Percentiles rank a stretch among this genome's conserved stretches.
Conservation (phyloP, 1,284 basidiomycete species). For the Irpex rosettiformis region DNA sequence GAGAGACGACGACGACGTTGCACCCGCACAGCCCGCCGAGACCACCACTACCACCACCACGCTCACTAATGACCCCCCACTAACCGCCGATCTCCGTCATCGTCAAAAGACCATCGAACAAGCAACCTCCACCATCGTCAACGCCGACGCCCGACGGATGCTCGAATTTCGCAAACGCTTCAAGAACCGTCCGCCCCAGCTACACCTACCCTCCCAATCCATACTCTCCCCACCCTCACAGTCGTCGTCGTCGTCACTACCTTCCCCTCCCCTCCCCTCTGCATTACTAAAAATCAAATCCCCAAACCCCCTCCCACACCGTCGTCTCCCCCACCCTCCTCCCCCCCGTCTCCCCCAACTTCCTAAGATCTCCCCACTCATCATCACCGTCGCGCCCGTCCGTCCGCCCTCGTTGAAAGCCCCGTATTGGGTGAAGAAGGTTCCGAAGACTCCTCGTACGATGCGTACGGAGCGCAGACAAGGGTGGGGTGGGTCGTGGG, state of each 20-base stretch:
- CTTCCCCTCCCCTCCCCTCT: conserved; percentile 8
- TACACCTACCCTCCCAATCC: conserved; percentile 3
- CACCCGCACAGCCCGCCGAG: not conserved
- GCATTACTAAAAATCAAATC: not conserved
- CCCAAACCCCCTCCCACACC: too few species aligned
- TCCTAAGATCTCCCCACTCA: too few species aligned
- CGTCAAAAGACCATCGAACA: conserved; percentile 10
- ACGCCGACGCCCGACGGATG: conserved; percentile 22
- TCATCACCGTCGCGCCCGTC: conserved; percentile 9
- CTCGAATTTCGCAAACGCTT: conserved; percentile 21
- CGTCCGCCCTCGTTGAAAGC: conserved; percentile 18
- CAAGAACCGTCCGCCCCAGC: conserved; percentile 16
- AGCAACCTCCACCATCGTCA: conserved; percentile 20
- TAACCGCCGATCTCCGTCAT: too few species aligned
- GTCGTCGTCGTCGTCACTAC: too few species aligned
- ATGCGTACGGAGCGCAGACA: conserved; percentile 25
- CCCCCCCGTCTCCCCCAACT: conserved; percentile 13
- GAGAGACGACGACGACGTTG: not conserved
- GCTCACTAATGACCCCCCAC: too few species aligned
- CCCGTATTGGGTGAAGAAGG: conserved; percentile 28
- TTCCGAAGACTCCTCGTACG: conserved; percentile 26
- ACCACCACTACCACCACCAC: too few species aligned
- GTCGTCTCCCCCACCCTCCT: conserved; percentile 13
- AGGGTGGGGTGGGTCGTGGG: conserved; percentile 30
- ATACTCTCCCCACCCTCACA: conserved; percentile 1